Base-by-base conservation (phyloP, 2,329 filamentous ascomycete genomes). In the Xylariaceae sp. region DNA sequence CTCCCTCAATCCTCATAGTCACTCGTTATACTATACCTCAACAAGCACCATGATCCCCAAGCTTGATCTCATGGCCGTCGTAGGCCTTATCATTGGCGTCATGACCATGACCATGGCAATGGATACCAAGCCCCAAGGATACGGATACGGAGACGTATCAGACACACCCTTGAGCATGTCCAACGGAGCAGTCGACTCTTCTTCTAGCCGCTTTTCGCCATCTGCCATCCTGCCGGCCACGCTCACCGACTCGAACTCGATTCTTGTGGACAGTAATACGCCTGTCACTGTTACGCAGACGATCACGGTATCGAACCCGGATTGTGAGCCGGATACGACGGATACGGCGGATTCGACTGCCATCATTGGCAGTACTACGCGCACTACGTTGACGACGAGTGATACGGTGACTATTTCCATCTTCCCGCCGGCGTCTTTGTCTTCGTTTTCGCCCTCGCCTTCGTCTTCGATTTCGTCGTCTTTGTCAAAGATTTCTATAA, bases 241-340 rank as follows among this genome's bases (percentile, higher is more conserved):
- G 1, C 32, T 56, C 35, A 58, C 55, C n/a, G 41, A 56, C 12
- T 58, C 53, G 8, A 12, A 56, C 12, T 58, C 53, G 8, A 12
- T 56, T 32, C 58, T 55, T 3, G 12, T 60, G n/a, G 58, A 55
- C 31, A 54, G 41, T 19, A 19, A 19, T 19, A 19, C 19, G 29
- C 50, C 57, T 0, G 31, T 53, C 43, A 56, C 58, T 3, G 27
- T 60, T 27, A 60, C 58, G 7, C 46, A 53, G n/a, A 57, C 54
- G 6, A 32, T 57, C 6, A 59, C 54, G 2, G 27, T 54, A 8
- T 50, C 54, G 11, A 29, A 30, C n/a, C 9, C 43, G 3, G 39
- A 34, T 45, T 54, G 54, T 30, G 27, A 40, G 30, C 9, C 42
- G 7, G 39, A 30, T 8, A 57, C 58, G 11, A 58, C 58, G 19